Evolutionary conservation across 2,329 filamentous ascomycete species (phyloP), one percentile per base, ranked within the genome.

Genomic region (Neophaeococcomyces aloes): DNA sequence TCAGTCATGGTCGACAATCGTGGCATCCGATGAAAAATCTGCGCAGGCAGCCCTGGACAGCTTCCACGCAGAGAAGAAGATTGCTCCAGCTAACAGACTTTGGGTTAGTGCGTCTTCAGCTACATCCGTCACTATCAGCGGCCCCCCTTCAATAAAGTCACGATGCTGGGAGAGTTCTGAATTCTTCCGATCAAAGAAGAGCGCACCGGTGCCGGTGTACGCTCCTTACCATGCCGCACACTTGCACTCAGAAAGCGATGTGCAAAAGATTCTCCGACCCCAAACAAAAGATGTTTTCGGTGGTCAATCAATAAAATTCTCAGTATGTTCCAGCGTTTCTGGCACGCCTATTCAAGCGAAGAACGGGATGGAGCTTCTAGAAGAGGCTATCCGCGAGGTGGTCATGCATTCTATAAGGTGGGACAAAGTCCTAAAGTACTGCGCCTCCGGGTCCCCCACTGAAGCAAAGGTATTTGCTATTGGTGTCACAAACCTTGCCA

Each of bases 141-240:
- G 73, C 35, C 75, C 75, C 15, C 75, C 75, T 6, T 63, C 65
- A 10, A 70, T 69, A 3, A 68, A 74, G 29, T 66, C 68, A 49
- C 64, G 66, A 17, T 65, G 78, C 41, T 71, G 77, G 52, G 61
- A 75, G 42, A 45, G 49, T 7, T 64, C 60, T 15, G 63, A 68
- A 23, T 61, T 69, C 29, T 65, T 75, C 34, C 66, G 66, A 40
- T 65, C 67, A 34, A 66, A 67, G 49, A 71, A 74, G 52, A 69
- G 68, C 7, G 65, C 71, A 2, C 64, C 68, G 13, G 75, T 74
- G 29, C 68, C 73, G 5, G 69, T 78, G 14, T 74, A 70, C 51
- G 75, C 72, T 4, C 74, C 75, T 23, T 78, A 77, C 54, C 75
- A 79, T 59, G 75, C 75, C 4, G 60, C 65, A 18, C 75, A 78